phyloP scores from a whole-genome alignment of 106 monocot genomes.

The Xerophyta viscosa region DNA sequence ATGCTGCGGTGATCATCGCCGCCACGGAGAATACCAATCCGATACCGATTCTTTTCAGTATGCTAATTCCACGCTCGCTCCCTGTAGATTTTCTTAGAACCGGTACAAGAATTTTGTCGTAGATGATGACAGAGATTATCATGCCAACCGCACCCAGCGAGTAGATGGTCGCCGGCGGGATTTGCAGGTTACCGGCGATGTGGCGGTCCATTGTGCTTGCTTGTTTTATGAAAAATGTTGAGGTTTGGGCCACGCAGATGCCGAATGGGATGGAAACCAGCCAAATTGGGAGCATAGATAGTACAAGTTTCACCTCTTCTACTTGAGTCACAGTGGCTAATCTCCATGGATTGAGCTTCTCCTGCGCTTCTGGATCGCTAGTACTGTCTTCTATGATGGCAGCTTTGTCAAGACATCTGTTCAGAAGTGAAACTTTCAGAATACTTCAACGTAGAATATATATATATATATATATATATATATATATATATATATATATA shows the following conservation, averaged over 20 bases:
- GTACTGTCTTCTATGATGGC: slow-evolving; percentile 31
- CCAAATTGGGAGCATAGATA: slow-evolving; percentile 63
- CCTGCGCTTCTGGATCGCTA: not conserved
- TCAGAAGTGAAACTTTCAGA: not conserved
- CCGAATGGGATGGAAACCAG: slow-evolving; percentile 40
- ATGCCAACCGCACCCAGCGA: slow-evolving; percentile 49
- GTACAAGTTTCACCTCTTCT: slow-evolving; percentile 57
- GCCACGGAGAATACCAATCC: slow-evolving; percentile 38
- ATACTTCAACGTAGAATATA: no score
- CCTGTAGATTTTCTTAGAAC: slow-evolving; percentile 31
- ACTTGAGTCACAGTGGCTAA: slow-evolving; percentile 72
- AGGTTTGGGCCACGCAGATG: slow-evolving; percentile 40
- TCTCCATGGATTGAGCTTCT: slow-evolving; percentile 40
- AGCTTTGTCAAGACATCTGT: slow-evolving; percentile 59
- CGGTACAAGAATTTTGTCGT: slow-evolving; percentile 65
- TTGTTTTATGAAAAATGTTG: slow-evolving; percentile 82
- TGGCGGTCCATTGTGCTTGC: slow-evolving; percentile 30
- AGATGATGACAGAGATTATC: slow-evolving; percentile 41
- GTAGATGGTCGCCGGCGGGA: slow-evolving; percentile 60
- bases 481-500: no score
- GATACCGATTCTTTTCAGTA: slow-evolving; percentile 59
- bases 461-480: no score
- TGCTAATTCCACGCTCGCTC: slow-evolving; percentile 50
- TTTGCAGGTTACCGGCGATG: slow-evolving; percentile 24
- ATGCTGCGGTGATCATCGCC: slow-evolving; percentile 35